These are phyloP conservation scores for Eugenia klotzschiana DNA, from an alignment of 441 rosid genomes.

Conservation along the genomic window DNA sequence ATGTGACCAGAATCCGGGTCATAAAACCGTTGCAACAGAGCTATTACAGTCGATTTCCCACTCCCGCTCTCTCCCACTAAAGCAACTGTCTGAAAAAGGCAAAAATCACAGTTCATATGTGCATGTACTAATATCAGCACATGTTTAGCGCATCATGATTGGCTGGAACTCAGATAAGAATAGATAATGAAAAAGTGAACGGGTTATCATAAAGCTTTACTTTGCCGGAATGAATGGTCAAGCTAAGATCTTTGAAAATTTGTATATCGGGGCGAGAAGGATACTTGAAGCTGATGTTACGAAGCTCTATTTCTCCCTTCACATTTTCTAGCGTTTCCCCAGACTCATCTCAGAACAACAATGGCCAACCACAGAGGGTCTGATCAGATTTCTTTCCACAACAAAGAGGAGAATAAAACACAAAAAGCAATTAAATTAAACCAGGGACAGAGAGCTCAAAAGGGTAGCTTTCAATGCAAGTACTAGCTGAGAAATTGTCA, in stretches of 20 bases:
- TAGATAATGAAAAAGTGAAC: neutral
- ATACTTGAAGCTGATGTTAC: constrained; percentile 5
- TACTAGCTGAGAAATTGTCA: too few species aligned
- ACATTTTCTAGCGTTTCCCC: neutral
- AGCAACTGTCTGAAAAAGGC: constrained; percentile 5
- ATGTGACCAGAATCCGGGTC: constrained; percentile 5
- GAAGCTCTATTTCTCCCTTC: constrained; percentile 5
- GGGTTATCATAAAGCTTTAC: neutral
- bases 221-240: constrained; percentile 8
- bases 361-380: too few species aligned
- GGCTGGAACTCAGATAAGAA: neutral
- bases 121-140: neutral
- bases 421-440: too few species aligned
- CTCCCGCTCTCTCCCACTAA: constrained; percentile 9
- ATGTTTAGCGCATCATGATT: neutral
- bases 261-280: constrained; percentile 6
- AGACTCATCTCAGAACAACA: neutral
- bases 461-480: too few species aligned
- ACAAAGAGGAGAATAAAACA: too few species aligned
- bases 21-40: constrained; percentile 7
- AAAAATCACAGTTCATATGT: neutral
- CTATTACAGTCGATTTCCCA: constrained; percentile 8
- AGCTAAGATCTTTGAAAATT: constrained; percentile 6
- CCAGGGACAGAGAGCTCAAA: too few species aligned
- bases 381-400: too few species aligned